phyloP scores from a whole-genome alignment of 2,329 filamentous ascomycete genomes.

The Phialemoniopsis sp. region DNA sequence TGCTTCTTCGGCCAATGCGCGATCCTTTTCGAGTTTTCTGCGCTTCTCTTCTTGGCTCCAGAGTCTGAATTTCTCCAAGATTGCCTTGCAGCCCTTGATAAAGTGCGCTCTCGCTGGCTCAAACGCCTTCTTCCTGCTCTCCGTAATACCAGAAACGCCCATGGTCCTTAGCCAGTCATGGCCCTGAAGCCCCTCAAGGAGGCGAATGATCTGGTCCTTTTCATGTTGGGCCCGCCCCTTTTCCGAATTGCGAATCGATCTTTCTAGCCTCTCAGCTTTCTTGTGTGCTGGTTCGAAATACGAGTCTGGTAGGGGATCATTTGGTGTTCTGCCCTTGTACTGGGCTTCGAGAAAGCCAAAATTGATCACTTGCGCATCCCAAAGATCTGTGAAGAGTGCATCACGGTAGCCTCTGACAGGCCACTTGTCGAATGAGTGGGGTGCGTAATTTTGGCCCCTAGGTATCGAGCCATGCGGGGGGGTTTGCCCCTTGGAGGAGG shows the following conservation, averaged over 20 bases:
- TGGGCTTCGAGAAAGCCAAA: constrained; percentile 48
- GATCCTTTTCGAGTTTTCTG: constrained; percentile 72
- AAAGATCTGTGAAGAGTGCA: constrained; percentile 50
- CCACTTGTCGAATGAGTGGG: constrained; percentile 16
- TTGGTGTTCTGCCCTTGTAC: constrained; percentile 25
- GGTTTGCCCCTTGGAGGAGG: constrained; percentile 19
- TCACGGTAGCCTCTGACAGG: constrained; percentile 51
- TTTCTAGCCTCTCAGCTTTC: constrained; percentile 56
- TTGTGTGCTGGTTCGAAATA: constrained; percentile 51
- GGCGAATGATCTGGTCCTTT: constrained; percentile 58
- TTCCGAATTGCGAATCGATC: constrained; percentile 59
- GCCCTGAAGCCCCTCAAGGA: constrained; percentile 79
- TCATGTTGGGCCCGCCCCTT: constrained; percentile 64
- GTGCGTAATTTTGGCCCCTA: constrained; percentile 24
- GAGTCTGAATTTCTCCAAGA: constrained; percentile 80
- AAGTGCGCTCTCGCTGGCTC: constrained; percentile 84
- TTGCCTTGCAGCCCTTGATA: constrained; percentile 73
- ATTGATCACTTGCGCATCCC: constrained; percentile 52
- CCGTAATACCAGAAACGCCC: constrained; percentile 82
- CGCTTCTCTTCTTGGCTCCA: constrained; percentile 92
- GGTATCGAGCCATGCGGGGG: constrained; percentile 14
- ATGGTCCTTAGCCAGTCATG: constrained; percentile 92
- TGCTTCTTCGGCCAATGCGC: constrained; percentile 46
- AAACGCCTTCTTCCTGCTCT: constrained; percentile 80
- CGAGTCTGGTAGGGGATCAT: constrained; percentile 54